Conservation (phyloP, 2,329 filamentous ascomycete species). For the Aspergillus brasiliensis region DNA sequence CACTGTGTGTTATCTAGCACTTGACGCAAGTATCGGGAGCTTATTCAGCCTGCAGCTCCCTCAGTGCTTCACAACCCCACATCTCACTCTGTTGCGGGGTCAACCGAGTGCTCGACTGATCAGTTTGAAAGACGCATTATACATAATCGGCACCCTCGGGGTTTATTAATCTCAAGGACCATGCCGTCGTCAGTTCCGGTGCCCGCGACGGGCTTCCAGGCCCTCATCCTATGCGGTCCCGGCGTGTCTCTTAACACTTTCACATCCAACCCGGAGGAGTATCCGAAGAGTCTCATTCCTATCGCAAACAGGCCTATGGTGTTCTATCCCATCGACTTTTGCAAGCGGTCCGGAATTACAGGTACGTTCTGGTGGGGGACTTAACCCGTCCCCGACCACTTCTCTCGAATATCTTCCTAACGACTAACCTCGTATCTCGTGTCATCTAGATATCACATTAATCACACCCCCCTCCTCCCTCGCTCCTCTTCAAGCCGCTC, state of each 20-base stretch:
- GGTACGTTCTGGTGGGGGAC: conserved; percentile 32
- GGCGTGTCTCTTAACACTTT: conserved; percentile 54
- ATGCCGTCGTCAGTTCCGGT: conserved; percentile 48
- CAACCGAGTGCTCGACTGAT: neutral
- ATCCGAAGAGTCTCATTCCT: conserved; percentile 52
- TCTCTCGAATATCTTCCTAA: no score
- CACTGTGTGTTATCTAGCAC: neutral
- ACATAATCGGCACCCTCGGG: neutral
- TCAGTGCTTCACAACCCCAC: neutral
- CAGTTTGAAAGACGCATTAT: neutral
- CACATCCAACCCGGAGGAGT: conserved; percentile 52
- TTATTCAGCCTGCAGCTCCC: neutral
- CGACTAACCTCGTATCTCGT: no score
- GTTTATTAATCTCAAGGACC: neutral
- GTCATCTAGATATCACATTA: conserved; percentile 47
- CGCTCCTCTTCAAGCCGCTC: conserved; percentile 48
- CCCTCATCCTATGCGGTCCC: conserved; percentile 51
- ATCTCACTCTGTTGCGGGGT: neutral
- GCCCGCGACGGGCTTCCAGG: conserved; percentile 58
- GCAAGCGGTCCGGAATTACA: conserved; percentile 52
- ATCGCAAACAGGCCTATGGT: conserved; percentile 55
- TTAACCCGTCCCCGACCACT: neutral
- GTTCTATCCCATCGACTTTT: conserved; percentile 53
- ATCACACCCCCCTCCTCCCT: conserved; percentile 50
- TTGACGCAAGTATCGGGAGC: neutral